phyloP scores from a whole-genome alignment of 495 filamentous ascomycete species.

The Lophiotrema nucula region DNA sequence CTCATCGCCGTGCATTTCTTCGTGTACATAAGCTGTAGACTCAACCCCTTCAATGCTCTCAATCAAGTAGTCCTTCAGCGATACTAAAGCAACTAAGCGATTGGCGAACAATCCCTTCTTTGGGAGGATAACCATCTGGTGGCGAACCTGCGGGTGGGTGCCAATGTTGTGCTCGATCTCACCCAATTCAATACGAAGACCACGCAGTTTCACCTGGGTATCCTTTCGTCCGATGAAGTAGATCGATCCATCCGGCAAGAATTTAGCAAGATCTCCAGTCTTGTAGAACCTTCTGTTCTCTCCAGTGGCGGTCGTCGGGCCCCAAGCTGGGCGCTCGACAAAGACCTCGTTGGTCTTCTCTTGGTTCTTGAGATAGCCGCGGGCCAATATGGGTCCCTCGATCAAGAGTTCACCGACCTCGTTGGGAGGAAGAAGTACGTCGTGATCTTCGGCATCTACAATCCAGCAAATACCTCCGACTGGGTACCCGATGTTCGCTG shows the following conservation, averaged over 20 bases:
- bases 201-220: slow-evolving; percentile 36
- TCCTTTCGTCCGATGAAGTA: slow-evolving; percentile 38
- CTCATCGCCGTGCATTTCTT: slow-evolving; percentile 11
- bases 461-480: slow-evolving; percentile 25
- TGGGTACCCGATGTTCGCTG: slow-evolving; percentile 22
- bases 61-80: slow-evolving; percentile 14
- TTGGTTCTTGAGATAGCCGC: slow-evolving; percentile 25
- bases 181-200: slow-evolving; percentile 32
- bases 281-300: slow-evolving; percentile 33
- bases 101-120: slow-evolving; percentile 21
- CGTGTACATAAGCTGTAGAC: slow-evolving; percentile 4
- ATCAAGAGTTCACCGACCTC: slow-evolving; percentile 48
- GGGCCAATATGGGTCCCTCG: slow-evolving; percentile 15
- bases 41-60: slow-evolving; percentile 10
- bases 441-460: slow-evolving; percentile 23
- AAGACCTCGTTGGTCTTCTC: slow-evolving; percentile 26
- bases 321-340: slow-evolving; percentile 43
- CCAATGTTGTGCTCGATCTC: slow-evolving; percentile 33
- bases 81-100: slow-evolving; percentile 20
- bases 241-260: slow-evolving; percentile 33
- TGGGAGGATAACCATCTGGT: slow-evolving; percentile 19
- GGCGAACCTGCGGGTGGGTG: slow-evolving; percentile 3
- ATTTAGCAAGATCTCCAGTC: slow-evolving; percentile 36
- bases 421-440: slow-evolving; percentile 44
- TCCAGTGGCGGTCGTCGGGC: slow-evolving; percentile 4